phyloP scores from a whole-genome alignment of 768 basidiomycete genomes.

The Baorangia bicolor region DNA sequence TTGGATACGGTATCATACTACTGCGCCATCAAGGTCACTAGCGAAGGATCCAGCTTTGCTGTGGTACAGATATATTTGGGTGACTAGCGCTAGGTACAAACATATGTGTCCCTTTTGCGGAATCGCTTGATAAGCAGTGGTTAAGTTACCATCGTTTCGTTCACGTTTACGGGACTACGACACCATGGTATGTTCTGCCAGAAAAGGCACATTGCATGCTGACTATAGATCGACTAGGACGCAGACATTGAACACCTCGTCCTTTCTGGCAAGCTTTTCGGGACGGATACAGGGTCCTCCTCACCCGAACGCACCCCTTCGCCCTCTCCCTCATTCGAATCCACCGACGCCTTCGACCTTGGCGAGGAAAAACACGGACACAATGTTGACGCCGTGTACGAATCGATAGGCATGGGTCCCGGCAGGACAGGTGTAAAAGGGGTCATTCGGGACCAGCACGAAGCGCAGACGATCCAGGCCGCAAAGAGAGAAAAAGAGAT shows the following conservation, averaged over 20 bases:
- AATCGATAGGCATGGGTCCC: constrained; percentile 82
- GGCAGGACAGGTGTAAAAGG: constrained; percentile 89
- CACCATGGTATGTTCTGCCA: constrained; percentile 15
- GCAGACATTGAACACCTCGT: constrained; percentile 68
- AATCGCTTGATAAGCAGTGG: constrained; percentile 18
- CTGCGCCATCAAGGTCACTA: background rate
- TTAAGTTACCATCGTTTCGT: background rate
- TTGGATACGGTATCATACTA: background rate
- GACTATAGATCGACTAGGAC: constrained; percentile 22
- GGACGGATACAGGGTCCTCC: constrained; percentile 48
- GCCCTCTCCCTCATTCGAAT: constrained; percentile 35
- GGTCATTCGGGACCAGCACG: constrained; percentile 78
- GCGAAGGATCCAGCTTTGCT: too few species aligned
- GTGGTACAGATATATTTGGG: too few species aligned
- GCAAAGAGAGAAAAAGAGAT: constrained; percentile 52
- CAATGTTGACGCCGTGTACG: constrained; percentile 35
- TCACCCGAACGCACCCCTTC: constrained; percentile 69
- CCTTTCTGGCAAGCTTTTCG: constrained; percentile 77
- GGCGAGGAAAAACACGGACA: constrained; percentile 50
- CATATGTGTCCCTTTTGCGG: background rate
- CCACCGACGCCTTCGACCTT: constrained; percentile 34
- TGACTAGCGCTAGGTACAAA: too few species aligned
- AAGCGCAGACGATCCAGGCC: constrained; percentile 58
- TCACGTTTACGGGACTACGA: background rate
- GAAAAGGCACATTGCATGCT: background rate